A percentile compares a stretch with the other conserved stretches of the same genome.
Evolutionary conservation across 345 rosid genomes (phyloP).

Genomic region (Psidium guajava): DNA sequence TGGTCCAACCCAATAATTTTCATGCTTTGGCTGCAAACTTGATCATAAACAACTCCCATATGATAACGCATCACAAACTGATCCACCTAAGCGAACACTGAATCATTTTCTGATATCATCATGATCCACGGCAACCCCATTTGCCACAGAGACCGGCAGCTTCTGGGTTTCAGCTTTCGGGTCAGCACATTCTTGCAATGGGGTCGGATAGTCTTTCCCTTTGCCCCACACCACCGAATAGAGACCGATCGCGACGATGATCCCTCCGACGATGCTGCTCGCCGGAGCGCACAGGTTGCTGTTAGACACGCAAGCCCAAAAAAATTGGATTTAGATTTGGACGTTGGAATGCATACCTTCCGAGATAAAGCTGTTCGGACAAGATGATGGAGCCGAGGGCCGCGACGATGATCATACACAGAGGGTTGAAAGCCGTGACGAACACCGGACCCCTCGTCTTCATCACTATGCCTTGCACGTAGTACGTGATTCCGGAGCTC

Average conservation of each 20-base stretch:
- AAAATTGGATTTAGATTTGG: neutral
- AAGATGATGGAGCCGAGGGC: constrained; percentile 41
- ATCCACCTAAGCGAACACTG: neutral
- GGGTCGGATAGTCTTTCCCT: constrained; percentile 33
- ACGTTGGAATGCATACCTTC: constrained; percentile 24
- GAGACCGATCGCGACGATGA: constrained; percentile 45
- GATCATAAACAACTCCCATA: neutral
- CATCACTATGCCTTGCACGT: constrained; percentile 74
- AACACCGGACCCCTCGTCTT: constrained; percentile 65
- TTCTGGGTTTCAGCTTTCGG: constrained; percentile 12
- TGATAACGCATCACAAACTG: neutral
- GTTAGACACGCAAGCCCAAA: neutral
- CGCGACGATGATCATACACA: constrained; percentile 65
- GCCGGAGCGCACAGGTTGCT: no score
- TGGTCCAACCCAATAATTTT: neutral
- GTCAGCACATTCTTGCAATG: neutral
- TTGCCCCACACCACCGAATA: constrained; percentile 64
- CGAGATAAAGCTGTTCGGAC: constrained; percentile 51
- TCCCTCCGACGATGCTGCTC: constrained; percentile 56
- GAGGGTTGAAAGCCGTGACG: constrained; percentile 71
- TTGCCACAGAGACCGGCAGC: constrained; percentile 22
- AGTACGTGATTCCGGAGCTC: constrained; percentile 58
- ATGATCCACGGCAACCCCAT: neutral
- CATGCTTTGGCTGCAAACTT: neutral
- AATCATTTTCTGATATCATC: neutral